phyloP scores from a whole-genome alignment of 2,329 filamentous ascomycete genomes.

The Monilinia fructigena region DNA sequence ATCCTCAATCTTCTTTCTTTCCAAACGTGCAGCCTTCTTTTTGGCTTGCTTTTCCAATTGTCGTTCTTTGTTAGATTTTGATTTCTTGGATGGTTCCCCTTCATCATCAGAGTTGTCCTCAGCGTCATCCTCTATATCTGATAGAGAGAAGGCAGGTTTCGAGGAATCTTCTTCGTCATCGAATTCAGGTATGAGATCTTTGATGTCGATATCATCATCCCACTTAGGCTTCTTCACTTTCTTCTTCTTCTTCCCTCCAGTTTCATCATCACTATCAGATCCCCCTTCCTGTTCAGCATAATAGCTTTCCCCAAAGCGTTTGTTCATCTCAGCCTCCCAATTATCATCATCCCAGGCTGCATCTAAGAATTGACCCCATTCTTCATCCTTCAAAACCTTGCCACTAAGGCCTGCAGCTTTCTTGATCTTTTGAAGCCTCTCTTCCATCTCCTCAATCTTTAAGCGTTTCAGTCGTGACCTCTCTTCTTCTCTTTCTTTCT shows the following conservation, averaged over 20 bases:
- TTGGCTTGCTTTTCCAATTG: conserved; percentile 57
- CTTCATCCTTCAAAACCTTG: conserved; percentile 66
- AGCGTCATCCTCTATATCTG: conserved; percentile 48
- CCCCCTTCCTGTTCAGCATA: conserved; percentile 70
- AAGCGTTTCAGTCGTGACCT: conserved; percentile 80
- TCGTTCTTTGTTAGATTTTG: conserved; percentile 59
- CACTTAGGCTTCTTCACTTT: conserved; percentile 80
- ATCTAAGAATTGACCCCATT: conserved; percentile 82
- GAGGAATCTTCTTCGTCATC: conserved; percentile 56
- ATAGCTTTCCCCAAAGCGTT: conserved; percentile 85
- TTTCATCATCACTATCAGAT: conserved; percentile 58
- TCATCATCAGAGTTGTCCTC: conserved; percentile 46
- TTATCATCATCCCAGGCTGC: conserved; percentile 83
- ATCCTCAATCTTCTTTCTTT: conserved; percentile 80
- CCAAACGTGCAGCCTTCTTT: conserved; percentile 73
- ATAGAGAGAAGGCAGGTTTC: conserved; percentile 54
- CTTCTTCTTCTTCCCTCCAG: conserved; percentile 55
- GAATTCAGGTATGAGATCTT: conserved; percentile 84
- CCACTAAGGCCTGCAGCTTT: conserved; percentile 79
- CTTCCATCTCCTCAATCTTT: conserved; percentile 86
- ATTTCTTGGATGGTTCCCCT: conserved; percentile 49
- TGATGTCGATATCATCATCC: conserved; percentile 98
- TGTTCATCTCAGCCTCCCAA: conserved; percentile 90
- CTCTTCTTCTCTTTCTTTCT: conserved; percentile 72
- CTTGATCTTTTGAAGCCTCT: conserved; percentile 84